Percentiles rank a stretch among this genome's conserved stretches.
Evolutionary conservation across 768 basidiomycete genomes (phyloP).

Genomic region (Phylloporus sp.): DNA sequence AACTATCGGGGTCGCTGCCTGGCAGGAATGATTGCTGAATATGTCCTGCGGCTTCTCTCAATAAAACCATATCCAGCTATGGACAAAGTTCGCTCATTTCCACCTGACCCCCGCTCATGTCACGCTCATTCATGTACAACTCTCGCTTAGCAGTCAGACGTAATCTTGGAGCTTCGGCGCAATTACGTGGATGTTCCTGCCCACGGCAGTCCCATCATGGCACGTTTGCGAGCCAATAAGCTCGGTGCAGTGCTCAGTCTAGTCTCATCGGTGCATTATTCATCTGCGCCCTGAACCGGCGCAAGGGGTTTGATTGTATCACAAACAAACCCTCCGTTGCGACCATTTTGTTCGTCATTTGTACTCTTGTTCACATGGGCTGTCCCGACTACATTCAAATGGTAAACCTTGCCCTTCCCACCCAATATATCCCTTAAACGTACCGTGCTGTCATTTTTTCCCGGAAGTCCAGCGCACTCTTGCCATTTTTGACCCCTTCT

Average conservation of each 20-base stretch:
- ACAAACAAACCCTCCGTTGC: neutral
- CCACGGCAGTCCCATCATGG: conserved; percentile 20
- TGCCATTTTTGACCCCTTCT: conserved; percentile 47
- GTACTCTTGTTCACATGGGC: conserved; percentile 49
- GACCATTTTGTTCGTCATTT: conserved; percentile 51
- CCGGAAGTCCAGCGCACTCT: conserved; percentile 14
- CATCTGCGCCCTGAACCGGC: conserved; percentile 25
- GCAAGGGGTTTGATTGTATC: conserved; percentile 33
- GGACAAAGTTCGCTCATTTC: conserved; percentile 23
- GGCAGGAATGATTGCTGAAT: conserved; percentile 46
- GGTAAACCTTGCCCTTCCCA: conserved; percentile 24
- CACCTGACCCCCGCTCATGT: conserved; percentile 20
- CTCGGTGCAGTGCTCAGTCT: conserved; percentile 3
- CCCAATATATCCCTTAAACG: conserved; percentile 7
- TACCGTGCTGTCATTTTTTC: conserved; percentile 8
- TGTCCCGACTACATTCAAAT: conserved; percentile 50
- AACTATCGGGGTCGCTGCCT: conserved; percentile 32
- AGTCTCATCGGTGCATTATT: conserved; percentile 12
- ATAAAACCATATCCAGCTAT: conserved; percentile 47
- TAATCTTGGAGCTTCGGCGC: conserved; percentile 30
- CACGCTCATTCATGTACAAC: conserved; percentile 5
- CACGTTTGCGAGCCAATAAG: conserved; percentile 5
- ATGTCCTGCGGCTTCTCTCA: conserved; percentile 52
- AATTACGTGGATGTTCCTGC: conserved; percentile 36
- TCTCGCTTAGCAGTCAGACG: conserved; percentile 26